Evolutionary conservation across 2,329 filamentous ascomycete species (phyloP), one percentile per base, ranked within the genome.

Genomic region (Furcasterigmium sp.): DNA sequence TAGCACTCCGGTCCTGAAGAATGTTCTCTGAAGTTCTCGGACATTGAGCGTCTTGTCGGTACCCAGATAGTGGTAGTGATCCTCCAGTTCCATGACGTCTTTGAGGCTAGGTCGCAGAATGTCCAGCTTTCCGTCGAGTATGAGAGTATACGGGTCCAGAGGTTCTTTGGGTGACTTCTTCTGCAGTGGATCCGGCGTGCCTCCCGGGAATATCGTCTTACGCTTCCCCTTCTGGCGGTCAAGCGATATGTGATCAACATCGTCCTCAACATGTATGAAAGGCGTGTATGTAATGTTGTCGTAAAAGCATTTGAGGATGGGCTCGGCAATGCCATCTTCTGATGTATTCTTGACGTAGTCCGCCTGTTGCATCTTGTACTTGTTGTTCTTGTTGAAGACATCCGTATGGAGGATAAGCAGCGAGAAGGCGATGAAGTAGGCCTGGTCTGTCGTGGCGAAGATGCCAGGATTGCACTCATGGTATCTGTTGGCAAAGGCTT

Each of bases 341-440:
- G 82, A 83, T 0, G 91, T 94, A 60, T 97, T 97, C 64, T 94
- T 96, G 53, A 97, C 76, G 64, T 98, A 98, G 57, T 97, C 93
- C 1, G 78, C 69, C 59, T 95, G 94, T 58, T 95, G 90, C 93
- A 98, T 98, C 66, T 98, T 98, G 63, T 93, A 80, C 68, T 97
- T 97, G 69, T 97, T 97, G 70, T 97, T 98, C 67, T 95, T 95
- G 73, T 98, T 98, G 79, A 97, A 97, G n/a, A 95, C 88, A 59
- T 98, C 93, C 0, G 93, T 97, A 56, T 98, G 93, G 26, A 98
- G 73, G 53, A 98, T 96, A 46, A 98, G 78, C 44, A 98, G 82
- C 2, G 91, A 97, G 60, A 98, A 98, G 14, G 91, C 90, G 51
- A 97, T 91, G 56, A 97, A 95, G 62, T 97, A 96, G n/a, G 93